phyloP scores from a whole-genome alignment of 306 rosid species.

The Castanea sativa region DNA sequence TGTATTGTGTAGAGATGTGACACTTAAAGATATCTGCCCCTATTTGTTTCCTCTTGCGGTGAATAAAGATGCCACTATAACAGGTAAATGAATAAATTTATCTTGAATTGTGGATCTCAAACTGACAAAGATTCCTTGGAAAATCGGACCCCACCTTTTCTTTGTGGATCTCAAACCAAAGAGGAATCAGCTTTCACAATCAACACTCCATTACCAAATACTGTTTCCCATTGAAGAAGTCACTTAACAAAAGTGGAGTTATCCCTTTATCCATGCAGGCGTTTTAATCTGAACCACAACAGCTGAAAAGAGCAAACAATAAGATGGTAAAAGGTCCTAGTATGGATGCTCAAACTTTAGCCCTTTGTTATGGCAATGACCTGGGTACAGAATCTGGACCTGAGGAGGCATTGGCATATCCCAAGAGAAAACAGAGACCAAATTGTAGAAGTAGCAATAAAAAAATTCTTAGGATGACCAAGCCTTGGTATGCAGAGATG shows the following conservation, averaged over 20 bases:
- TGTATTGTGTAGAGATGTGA: too few relatives aligned
- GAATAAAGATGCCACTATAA: too few relatives aligned
- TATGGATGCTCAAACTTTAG: conserved; percentile 45
- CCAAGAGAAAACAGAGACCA: conserved; percentile 28
- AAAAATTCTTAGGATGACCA: conserved; percentile 29
- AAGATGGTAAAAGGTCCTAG: conserved; percentile 25
- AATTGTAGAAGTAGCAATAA: conserved; percentile 28
- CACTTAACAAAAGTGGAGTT: conserved; percentile 33
- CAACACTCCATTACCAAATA: conserved; percentile 42
- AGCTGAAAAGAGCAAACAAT: conserved; percentile 23
- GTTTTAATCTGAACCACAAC: conserved; percentile 31
- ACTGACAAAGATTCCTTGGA: conserved; percentile 39
- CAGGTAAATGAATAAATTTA: too few relatives aligned
- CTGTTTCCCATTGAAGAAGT: conserved; percentile 52
- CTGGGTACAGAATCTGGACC: conserved; percentile 37
- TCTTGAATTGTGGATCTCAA: too few relatives aligned
- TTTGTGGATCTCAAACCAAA: conserved; percentile 63
- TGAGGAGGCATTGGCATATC: conserved; percentile 33
- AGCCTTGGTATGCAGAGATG: conserved; percentile 9
- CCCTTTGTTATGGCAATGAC: conserved; percentile 33
- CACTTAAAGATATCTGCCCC: too few relatives aligned
- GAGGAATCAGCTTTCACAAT: conserved; percentile 59
- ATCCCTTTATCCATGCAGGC: conserved; percentile 43
- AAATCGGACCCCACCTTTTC: conserved; percentile 47
- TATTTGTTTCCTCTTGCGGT: too few relatives aligned